Base-by-base conservation (phyloP, 2,329 filamentous ascomycete species). In the Colletotrichum tamarilloi region DNA sequence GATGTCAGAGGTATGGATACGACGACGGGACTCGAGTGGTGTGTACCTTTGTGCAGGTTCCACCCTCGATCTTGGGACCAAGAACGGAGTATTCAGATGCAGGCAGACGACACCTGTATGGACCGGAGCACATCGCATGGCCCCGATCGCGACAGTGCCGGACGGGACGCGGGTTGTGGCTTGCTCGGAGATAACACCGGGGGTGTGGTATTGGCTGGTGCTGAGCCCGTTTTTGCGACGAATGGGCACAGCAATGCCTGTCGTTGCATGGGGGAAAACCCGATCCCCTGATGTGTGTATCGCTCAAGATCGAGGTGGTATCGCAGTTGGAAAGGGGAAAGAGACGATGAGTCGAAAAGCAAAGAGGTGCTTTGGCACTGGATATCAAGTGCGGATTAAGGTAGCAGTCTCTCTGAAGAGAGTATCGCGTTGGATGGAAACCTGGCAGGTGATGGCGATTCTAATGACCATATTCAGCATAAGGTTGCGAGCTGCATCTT, bases 291-390 rank as follows among this genome's bases (percentile, higher is more conserved):
- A 67, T 35, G 49, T 53, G 53, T 62, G 28, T 66, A 62, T 30
- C 49, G 64, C 52, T 62, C 58, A 28, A 67, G 64, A 63, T 69
- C 58, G 67, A 59, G 42, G 70, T 69, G 42, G 59, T 38, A 69
- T 60, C 59, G 59, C 38, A 26, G 53, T 64, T 11, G 32, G 42
- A 30, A 69, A 59, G 70, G 53, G 66, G 32, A 72, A 72, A 69
- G 59, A 69, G 59, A 69, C 62, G 62, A 71, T 52, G 68, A 9
- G 53, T 38, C 42, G 66, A 72, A 72, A 72, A 72, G 70, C 53
- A 69, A 72, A 32, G 32, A 60, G 46, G 62, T 26, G 2, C 28
- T 22, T 55, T 35, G 49, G 42, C 11, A 35, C 14, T 35, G 42
- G 19, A 22, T 53, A 28, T 32, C 8, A 28, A 35, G 12, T 26